Evolutionary conservation across 371 early-diverging fungal genomes (phyloP), one percentile per base, ranked within the genome.

Genomic region (Funneliformis caledonium): DNA sequence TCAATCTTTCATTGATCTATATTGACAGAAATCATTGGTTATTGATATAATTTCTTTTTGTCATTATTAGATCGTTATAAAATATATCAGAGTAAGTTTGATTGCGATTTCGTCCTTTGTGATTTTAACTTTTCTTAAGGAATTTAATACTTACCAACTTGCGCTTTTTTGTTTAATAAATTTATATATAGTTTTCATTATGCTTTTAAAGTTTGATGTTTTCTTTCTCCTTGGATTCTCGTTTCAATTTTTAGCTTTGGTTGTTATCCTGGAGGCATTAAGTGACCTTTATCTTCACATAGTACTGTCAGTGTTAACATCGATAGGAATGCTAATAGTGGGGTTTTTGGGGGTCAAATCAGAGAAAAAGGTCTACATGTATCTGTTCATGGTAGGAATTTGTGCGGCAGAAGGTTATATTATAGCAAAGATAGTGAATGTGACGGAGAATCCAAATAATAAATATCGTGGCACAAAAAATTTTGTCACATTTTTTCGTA

Each of bases 221-320:
- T 72, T 72, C 33, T 72, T 72, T 12, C 19, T 72, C 22, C 33
- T 72, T 19, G 56, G 45, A 52, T 72, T 72, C 47, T 47, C 37
- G 19, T 10, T 48, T 31, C 72, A 14, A 14, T 43, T 16, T 72
- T 26, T 42, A 5, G 22, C 45, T 72, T 12, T 72, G 16, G 33
- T 43, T 16, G 43, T 67, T 16, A 67, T 52, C 16, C 19, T 52
- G 85, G 86, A 84, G 85, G 82, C 59, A 85, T 76, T 72, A 62
- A 43, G 70, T 85, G 91, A 85, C 80, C 65, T 86, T 26, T 68
- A 81, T 16, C 12, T 82, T 14, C 92, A 97, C 78, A 93, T 97
- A 10, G 85, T 95, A 11, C 88, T 94, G 8, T 93, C 96, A 47
- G 89, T 95, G 70, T 89, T 94, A 10, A 87, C 94, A 19, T 92